Base-by-base conservation (phyloP, 805 yeast species). In the Candida maesae region DNA sequence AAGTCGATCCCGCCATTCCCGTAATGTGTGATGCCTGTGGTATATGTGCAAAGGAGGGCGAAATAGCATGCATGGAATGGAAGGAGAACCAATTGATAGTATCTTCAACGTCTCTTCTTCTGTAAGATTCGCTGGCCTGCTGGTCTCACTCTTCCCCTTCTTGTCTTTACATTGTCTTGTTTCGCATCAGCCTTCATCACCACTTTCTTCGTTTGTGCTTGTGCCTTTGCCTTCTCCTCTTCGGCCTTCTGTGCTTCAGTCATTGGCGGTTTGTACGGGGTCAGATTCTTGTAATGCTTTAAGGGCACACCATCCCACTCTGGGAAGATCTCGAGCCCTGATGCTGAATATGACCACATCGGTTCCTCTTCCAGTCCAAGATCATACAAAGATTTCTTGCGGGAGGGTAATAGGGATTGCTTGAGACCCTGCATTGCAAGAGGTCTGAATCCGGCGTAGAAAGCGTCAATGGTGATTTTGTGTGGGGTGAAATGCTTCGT, bases 301-400 rank as follows among this genome's bases (percentile, higher is more conserved):
- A 21, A 21, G 5, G 49, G 49, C 5, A 55, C 49, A 8, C 60
- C 51, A 8, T 60, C 60, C 38, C 56, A 51, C 24, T 67, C 68
- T 13, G 51, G 50, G 38, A 58, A 65, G n/a, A 46, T 49, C 41
- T 64, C 66, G 11, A 59, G 37, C 0, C 68, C 68, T 1, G 66
- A 55, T 1, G 68, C 66, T 11, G 68, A 62, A 38, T 56, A 54
- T 16, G 54, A 51, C 68, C 68, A 65, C 7, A 61, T 56, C 2
- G 63, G 53, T 16, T 44, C 51, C n/a, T 40, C 41, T 6, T 41
- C 37, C 18, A 47, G 8, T 4, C 47, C 45, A 5, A 47, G 29
- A 49, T 59, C 44, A 50, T 59, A 37, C 46, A 50, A 15, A 41
- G 47, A 27, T 54, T 56, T 35, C 57, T 60, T 41, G 52, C 42